Percentiles rank a stretch among this genome's conserved stretches.
phyloP scores from a whole-genome alignment of 345 rosid species.

The Hypericum perforatum region DNA sequence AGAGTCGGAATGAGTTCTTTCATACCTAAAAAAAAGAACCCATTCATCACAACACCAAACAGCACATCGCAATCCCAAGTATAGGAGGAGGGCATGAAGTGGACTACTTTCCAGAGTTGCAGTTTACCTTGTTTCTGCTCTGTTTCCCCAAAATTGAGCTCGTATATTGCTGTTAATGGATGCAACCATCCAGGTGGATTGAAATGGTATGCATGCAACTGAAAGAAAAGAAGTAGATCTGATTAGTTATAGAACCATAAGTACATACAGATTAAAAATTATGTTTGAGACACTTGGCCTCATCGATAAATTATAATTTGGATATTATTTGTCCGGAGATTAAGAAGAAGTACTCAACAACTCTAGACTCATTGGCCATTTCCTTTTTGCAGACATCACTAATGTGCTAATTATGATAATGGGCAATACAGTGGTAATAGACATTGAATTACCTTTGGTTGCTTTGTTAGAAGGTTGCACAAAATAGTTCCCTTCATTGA shows the following conservation, averaged over 20 bases:
- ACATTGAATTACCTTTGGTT: constrained; percentile 42
- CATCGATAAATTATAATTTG: no score
- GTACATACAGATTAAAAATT: background rate
- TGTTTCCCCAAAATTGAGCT: constrained; percentile 83
- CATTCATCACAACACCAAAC: constrained; percentile 1
- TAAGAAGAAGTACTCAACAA: no score
- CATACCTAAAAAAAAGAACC: background rate
- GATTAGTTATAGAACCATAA: constrained; percentile 9
- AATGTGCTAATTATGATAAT: no score
- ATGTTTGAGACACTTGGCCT: background rate
- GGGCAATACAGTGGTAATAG: no score
- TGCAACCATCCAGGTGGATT: constrained; percentile 62
- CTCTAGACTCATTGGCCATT: no score
- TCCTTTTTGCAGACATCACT: no score
- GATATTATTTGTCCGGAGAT: no score
- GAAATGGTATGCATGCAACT: constrained; percentile 65
- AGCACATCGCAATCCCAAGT: background rate
- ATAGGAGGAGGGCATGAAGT: constrained; percentile 3
- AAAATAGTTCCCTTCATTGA: constrained; percentile 45
- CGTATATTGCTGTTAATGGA: constrained; percentile 71
- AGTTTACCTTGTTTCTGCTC: constrained; percentile 77
- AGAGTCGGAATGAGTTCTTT: no score
- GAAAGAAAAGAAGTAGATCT: constrained; percentile 23
- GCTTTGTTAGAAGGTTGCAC: constrained; percentile 44
- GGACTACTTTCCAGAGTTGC: background rate